Percentiles rank a stretch among this genome's conserved stretches.
Conservation (phyloP, 257 asterid species). For the Paulownia fortunei region DNA sequence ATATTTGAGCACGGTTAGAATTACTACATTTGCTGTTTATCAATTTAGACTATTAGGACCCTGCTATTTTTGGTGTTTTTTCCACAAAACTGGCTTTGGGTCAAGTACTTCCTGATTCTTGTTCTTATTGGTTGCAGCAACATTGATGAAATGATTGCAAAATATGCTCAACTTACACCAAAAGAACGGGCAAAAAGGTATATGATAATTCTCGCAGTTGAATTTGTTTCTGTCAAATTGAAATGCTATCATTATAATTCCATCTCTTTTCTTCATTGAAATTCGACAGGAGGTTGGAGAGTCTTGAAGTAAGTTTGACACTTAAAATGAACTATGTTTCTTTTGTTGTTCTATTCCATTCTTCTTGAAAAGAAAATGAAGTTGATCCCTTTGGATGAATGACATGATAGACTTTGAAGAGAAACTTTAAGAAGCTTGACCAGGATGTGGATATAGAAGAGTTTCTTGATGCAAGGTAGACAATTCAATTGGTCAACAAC, state of each 20-base stretch:
- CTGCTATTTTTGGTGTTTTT: background rate
- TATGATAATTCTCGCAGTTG: background rate
- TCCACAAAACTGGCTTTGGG: background rate
- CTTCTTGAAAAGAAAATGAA: conserved; percentile 13
- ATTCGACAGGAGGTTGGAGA: conserved; percentile 82
- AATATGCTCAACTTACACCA: conserved; percentile 80
- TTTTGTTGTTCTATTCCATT: conserved; percentile 16
- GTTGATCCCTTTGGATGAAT: conserved; percentile 31
- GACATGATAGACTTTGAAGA: conserved; percentile 64
- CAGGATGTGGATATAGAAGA: conserved; percentile 84
- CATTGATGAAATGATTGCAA: conserved; percentile 80
- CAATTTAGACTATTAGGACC: background rate
- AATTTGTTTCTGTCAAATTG: conserved; percentile 11
- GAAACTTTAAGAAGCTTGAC: conserved; percentile 85
- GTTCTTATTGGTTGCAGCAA: conserved; percentile 54
- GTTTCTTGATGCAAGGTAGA: conserved; percentile 77
- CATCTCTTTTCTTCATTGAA: conserved; percentile 13
- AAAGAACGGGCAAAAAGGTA: conserved; percentile 90
- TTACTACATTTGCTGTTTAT: background rate
- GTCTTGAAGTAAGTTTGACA: conserved; percentile 75
- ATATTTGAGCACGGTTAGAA: background rate
- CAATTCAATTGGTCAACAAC: background rate
- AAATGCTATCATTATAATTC: conserved; percentile 13
- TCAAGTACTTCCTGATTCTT: background rate
- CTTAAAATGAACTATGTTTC: conserved; percentile 11